phyloP scores from a whole-genome alignment of 768 basidiomycete species.

The Pulveroboletus sp. region DNA sequence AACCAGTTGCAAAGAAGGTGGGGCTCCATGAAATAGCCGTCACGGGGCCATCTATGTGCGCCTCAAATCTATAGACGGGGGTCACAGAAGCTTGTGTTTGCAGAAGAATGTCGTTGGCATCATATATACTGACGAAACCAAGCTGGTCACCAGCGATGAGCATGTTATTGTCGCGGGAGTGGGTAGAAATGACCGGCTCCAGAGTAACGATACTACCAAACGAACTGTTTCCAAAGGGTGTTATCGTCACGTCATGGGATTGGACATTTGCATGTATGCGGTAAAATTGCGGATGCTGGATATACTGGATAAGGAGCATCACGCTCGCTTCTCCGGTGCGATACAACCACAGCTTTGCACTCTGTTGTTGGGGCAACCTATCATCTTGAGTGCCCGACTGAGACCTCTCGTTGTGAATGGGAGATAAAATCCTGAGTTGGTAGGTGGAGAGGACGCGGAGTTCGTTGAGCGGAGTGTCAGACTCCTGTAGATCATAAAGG shows the following conservation, averaged over 20 bases:
- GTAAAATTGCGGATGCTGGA: constrained; percentile 50
- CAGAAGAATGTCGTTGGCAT: constrained; percentile 36
- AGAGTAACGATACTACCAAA: constrained; percentile 52
- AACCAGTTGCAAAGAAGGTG: constrained; percentile 63
- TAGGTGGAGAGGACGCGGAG: constrained; percentile 15
- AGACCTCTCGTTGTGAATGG: constrained; percentile 19
- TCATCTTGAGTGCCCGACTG: not conserved
- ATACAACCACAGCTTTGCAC: constrained; percentile 19
- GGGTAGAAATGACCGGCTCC: constrained; percentile 42
- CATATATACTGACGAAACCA: constrained; percentile 63
- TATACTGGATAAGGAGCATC: constrained; percentile 49
- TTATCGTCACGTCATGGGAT: constrained; percentile 29
- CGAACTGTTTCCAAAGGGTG: constrained; percentile 50
- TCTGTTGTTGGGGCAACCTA: not conserved
- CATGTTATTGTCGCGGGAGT: constrained; percentile 43
- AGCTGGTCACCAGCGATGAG: constrained; percentile 63
- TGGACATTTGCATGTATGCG: constrained; percentile 40
- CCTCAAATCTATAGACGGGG: constrained; percentile 54
- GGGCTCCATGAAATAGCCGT: constrained; percentile 64
- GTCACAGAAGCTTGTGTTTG: constrained; percentile 14
- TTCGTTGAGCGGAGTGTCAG: constrained; percentile 14
- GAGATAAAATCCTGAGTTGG: constrained; percentile 38
- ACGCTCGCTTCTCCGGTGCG: constrained; percentile 4
- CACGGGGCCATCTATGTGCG: constrained; percentile 61
- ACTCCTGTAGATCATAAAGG: constrained; percentile 49